A percentile compares a stretch with the other conserved stretches of the same genome.
Evolutionary conservation across 257 asterid genomes (phyloP).

Genomic region (Eustoma russellianum): DNA sequence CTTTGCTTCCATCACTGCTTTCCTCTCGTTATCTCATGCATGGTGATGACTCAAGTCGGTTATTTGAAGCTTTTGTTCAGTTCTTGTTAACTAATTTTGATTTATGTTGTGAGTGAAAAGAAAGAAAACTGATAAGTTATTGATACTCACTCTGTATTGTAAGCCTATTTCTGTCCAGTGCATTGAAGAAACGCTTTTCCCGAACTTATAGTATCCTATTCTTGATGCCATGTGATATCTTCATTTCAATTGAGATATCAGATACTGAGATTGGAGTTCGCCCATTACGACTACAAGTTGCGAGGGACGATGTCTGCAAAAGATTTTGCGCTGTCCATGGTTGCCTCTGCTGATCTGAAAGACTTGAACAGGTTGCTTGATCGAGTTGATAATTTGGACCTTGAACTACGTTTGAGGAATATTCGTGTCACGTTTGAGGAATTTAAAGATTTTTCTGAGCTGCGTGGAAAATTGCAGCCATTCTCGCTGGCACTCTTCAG

Average conservation of each 20-base stretch:
- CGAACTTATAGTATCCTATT: too few species aligned
- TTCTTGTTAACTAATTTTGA: too few species aligned
- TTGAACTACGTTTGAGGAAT: conserved; percentile 34
- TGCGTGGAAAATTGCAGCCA: conserved; percentile 61
- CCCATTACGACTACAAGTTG: conserved; percentile 69
- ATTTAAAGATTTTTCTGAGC: conserved; percentile 60
- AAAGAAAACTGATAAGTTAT: too few species aligned
- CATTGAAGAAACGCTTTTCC: neutral
- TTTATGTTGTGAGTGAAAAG: too few species aligned
- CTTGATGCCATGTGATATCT: too few species aligned
- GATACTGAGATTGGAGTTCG: conserved; percentile 74
- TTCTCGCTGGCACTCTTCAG: conserved; percentile 74
- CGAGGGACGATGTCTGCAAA: conserved; percentile 78
- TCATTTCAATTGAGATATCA: conserved; percentile 13
- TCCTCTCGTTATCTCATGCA: too few species aligned
- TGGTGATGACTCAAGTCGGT: too few species aligned
- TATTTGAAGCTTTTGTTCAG: too few species aligned
- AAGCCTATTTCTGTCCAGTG: neutral
- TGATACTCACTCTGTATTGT: too few species aligned
- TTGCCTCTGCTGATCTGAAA: conserved; percentile 81
- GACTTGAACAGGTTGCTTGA: conserved; percentile 55
- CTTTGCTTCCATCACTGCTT: too few species aligned
- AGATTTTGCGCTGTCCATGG: conserved; percentile 84
- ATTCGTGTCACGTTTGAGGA: conserved; percentile 58
- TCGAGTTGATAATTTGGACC: conserved; percentile 58